Evolutionary conservation across 805 yeast species (phyloP).

Genomic region (Candida methanosorbosa): DNA sequence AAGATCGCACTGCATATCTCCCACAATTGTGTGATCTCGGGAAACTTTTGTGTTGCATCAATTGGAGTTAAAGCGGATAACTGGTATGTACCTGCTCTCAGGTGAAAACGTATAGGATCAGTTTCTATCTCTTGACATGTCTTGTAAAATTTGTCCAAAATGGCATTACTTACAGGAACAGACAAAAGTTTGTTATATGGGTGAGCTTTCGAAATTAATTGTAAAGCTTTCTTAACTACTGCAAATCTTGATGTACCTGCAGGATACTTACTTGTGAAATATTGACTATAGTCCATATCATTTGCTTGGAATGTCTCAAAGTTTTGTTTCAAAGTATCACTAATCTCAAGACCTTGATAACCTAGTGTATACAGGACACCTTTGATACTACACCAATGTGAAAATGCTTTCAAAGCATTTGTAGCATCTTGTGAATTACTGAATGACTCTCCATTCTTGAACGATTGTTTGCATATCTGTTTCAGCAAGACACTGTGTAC

Average conservation of each 20-base stretch:
- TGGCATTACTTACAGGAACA: slow-evolving; percentile 20
- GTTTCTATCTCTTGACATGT: slow-evolving; percentile 36
- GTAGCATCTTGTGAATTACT: slow-evolving; percentile 30
- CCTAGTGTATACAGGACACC: slow-evolving; percentile 36
- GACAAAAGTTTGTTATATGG: slow-evolving; percentile 30
- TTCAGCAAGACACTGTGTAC: slow-evolving; percentile 12
- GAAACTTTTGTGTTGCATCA: slow-evolving; percentile 7
- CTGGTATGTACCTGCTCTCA: slow-evolving; percentile 22
- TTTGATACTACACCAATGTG: slow-evolving; percentile 46
- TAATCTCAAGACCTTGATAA: slow-evolving; percentile 27
- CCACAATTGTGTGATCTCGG: slow-evolving; percentile 7
- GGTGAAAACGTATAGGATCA: slow-evolving; percentile 40
- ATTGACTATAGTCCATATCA: no score
- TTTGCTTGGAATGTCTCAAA: slow-evolving; percentile 30
- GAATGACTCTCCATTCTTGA: no score
- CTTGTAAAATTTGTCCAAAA: slow-evolving; percentile 26
- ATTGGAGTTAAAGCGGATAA: slow-evolving; percentile 12
- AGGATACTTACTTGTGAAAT: no score
- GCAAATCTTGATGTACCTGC: slow-evolving; percentile 43
- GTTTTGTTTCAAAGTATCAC: slow-evolving; percentile 18
- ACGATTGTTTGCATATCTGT: no score
- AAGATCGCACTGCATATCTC: slow-evolving; percentile 11
- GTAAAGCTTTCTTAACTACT: slow-evolving; percentile 30
- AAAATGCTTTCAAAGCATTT: slow-evolving; percentile 40
- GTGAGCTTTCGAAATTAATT: slow-evolving; percentile 25